Conservation (phyloP, 495 filamentous ascomycete species). For the Trichoderma orchidacearum region DNA sequence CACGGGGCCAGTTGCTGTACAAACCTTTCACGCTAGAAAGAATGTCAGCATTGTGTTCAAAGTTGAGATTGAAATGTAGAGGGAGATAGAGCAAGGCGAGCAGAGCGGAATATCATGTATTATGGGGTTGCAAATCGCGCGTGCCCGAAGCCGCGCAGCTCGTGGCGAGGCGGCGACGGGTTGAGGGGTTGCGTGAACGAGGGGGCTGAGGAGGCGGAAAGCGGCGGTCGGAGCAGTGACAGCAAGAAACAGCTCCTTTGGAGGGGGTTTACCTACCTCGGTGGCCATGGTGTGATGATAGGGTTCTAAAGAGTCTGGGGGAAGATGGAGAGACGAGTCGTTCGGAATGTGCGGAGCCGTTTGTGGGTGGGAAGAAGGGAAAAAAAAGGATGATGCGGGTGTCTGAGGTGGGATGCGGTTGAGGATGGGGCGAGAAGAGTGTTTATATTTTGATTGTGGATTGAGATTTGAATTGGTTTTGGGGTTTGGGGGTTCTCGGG, state of each 20-base stretch:
- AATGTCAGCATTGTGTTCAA: constrained; percentile 2
- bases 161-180: background rate
- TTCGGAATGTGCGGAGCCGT: background rate
- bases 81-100: background rate
- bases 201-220: background rate
- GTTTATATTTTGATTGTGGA: constrained; percentile 4
- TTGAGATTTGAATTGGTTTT: constrained; percentile 1
- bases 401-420: constrained; percentile 1
- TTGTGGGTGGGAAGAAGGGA: background rate
- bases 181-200: constrained; percentile 1
- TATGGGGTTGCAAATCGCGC: background rate
- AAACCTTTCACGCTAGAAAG: constrained; percentile 71
- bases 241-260: background rate
- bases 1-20: constrained; percentile 9
- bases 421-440: constrained; percentile 3
- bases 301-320: background rate
- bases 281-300: background rate
- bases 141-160: background rate
- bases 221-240: background rate
- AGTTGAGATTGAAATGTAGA: constrained; percentile 26
- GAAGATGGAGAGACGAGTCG: background rate
- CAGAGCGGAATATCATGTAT: constrained; percentile 2
- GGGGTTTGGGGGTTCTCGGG: background rate
- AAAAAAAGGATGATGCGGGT: background rate
- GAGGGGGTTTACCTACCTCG: constrained; percentile 1